Evolutionary conservation across 257 asterid species (phyloP), one percentile per base, ranked within the genome.

Genomic region (Ocimum tenuiflorum): DNA sequence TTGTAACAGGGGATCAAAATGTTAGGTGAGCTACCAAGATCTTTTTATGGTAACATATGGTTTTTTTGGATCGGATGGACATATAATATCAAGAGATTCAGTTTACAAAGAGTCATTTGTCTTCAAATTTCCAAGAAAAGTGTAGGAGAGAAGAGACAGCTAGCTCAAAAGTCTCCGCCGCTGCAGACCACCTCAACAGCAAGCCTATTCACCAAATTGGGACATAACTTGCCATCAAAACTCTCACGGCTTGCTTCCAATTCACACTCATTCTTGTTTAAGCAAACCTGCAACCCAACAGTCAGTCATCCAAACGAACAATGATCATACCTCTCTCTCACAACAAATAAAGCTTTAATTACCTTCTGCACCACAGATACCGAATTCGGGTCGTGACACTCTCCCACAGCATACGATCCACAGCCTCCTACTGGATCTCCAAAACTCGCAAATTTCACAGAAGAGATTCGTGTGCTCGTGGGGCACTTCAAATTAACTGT

Each of bases 361-460:
- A 83, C 94, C 88, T 79, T 80, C 61, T 82, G 74, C 19, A 85
- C 78, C 41, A 74, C 38, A 48, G 82, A 54, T 45, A 74, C 65
- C 20, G 88, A 76, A 70, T 74, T 80, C 17, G 85, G 78, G 58
- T 88, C 83, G 71, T 80, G 87, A 73, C 94, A 85, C 47, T 80
- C 69, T 68, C 85, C 88, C 70, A 59, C 57, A 27, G 70, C 55
- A 72, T 56, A 86, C 23, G 84, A 79, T 69, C 95, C 95, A 62
- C 95, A 86, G 29, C 79, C 77, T 49, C 95, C 95, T 9, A 52
- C 68, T 49, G 95, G 95, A 73, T 78, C 82, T 53, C 95, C 95
- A 17, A 80, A 82, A 70, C 95, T 86, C 50, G 95, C 95, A 60
- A 86, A 86, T 58, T 82, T 84, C 63, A 86, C 75, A 27, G 54